Conservation (phyloP, 1,139 yeast genomes). For the Suhomyces taliae region DNA sequence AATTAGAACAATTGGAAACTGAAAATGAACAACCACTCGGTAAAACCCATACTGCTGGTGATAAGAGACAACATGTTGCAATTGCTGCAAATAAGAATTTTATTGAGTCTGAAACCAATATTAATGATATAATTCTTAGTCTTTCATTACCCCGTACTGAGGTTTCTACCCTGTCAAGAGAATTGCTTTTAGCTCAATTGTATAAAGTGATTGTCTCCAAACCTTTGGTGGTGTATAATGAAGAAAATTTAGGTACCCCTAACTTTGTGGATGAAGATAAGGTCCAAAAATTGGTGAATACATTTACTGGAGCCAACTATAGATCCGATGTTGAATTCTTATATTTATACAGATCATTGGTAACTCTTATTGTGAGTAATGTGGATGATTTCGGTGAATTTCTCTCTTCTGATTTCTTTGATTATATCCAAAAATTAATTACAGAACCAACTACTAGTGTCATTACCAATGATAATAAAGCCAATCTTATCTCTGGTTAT, state of each 20-base stretch:
- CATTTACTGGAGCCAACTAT: slow-evolving; percentile 34
- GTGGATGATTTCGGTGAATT: slow-evolving; percentile 54
- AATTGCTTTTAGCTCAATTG: slow-evolving; percentile 51
- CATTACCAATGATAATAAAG: slow-evolving; percentile 40
- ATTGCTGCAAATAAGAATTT: slow-evolving; percentile 33
- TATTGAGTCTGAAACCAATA: slow-evolving; percentile 40
- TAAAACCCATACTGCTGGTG: slow-evolving; percentile 16
- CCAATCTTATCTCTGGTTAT: slow-evolving; percentile 46
- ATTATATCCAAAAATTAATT: slow-evolving; percentile 31
- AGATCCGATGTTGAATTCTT: slow-evolving; percentile 46
- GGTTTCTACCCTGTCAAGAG: slow-evolving; percentile 51
- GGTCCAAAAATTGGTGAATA: slow-evolving; percentile 34
- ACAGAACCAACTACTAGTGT: slow-evolving; percentile 32
- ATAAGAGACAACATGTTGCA: slow-evolving; percentile 33
- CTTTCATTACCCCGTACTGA: slow-evolving; percentile 42
- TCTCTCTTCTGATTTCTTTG: slow-evolving; percentile 41
- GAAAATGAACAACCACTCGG: slow-evolving; percentile 16
- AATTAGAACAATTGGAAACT: slow-evolving; percentile 29
- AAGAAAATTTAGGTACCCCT: slow-evolving; percentile 33
- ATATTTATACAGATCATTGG: slow-evolving; percentile 41
- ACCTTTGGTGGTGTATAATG: slow-evolving; percentile 42
- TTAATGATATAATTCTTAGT: slow-evolving; percentile 42
- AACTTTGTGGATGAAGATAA: slow-evolving; percentile 38
- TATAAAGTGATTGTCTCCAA: slow-evolving; percentile 47
- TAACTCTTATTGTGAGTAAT: slow-evolving; percentile 47